These are phyloP conservation scores for Yamadazyma tumulicola DNA, from an alignment of 805 yeast genomes.

Conservation along the genomic window DNA sequence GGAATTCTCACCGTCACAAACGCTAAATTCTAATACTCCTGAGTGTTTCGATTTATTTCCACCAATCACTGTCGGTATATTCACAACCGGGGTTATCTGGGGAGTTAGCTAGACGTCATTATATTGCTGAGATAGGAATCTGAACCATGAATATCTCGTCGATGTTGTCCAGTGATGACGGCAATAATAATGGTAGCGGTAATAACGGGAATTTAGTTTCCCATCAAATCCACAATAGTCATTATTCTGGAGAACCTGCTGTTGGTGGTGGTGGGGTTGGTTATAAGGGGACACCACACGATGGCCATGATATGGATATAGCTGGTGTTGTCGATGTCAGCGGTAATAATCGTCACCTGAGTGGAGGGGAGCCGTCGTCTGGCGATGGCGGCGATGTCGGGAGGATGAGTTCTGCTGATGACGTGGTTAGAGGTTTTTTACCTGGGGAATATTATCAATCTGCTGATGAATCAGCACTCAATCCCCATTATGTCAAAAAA, in stretches of 20 bases:
- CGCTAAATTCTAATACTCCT: too few relatives aligned
- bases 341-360: not conserved
- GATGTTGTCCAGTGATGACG: slow-evolving; percentile 27
- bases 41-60: too few relatives aligned
- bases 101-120: too few relatives aligned
- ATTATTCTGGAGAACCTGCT: not conserved
- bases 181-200: slow-evolving; percentile 3
- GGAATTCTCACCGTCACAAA: too few relatives aligned
- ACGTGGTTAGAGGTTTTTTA: not conserved
- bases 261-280: not conserved
- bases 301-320: not conserved
- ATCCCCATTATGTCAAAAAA: slow-evolving; percentile 6
- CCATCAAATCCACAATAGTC: too few relatives aligned
- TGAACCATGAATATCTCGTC: slow-evolving; percentile 31
- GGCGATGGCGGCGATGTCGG: not conserved
- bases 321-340: not conserved
- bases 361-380: not conserved
- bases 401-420: too few relatives aligned
- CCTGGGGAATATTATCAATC: not conserved
- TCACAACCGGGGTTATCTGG: too few relatives aligned
- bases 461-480: not conserved
- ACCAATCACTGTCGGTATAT: too few relatives aligned
- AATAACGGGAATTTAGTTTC: too few relatives aligned
- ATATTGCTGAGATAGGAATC: not conserved
- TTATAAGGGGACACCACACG: not conserved